Evolutionary conservation across 2,329 filamentous ascomycete species (phyloP), one percentile per base, ranked within the genome.

Genomic region (Rugonectria rugulosa): DNA sequence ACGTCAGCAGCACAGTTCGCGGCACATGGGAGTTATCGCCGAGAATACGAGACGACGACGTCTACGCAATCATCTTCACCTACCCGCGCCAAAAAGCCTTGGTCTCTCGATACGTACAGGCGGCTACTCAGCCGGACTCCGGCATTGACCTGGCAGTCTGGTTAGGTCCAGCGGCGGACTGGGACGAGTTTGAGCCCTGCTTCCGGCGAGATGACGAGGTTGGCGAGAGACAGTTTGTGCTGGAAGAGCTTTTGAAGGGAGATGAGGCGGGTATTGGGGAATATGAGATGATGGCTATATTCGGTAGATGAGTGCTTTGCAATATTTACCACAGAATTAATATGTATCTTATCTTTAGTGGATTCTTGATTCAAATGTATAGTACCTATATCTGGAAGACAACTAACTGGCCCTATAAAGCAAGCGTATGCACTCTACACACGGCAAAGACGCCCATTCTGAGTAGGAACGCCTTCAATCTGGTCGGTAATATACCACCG

Each of bases 21-120:
- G 71, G 72, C 4, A 73, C 71, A 3, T 72, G 70, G 70, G 62
- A 68, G 0, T 26, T 73, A 1, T 63, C 64, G 1, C 57, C 61
- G 11, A 62, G 68, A 14, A 60, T 73, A 4, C 53, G 29, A 6
- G 66, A 68, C 21, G 43, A 63, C 1, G 59, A 60, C 40, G 57
- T 66, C 8, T 44, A 45, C 9, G 66, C 47, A 3, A 51, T 73
- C 36, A 49, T 74, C 53, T 75, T 75, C 53, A 65, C 70, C 8
- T 75, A 75, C 24, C 73, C 72, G 11, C 71, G 72, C 2, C 69
- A 71, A 21, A 65, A 66, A 2, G 43, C 40, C 2, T 26, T 75
- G 10, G 63, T 74, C 14, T 38, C 51, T 7, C 56, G 55, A 27
- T 75, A 75, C 23, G 51, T 69, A 5, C 42, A 60, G n/a, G 29